Base-by-base conservation (phyloP, 129 eudicot genomes). In the Tagetes patula region DNA sequence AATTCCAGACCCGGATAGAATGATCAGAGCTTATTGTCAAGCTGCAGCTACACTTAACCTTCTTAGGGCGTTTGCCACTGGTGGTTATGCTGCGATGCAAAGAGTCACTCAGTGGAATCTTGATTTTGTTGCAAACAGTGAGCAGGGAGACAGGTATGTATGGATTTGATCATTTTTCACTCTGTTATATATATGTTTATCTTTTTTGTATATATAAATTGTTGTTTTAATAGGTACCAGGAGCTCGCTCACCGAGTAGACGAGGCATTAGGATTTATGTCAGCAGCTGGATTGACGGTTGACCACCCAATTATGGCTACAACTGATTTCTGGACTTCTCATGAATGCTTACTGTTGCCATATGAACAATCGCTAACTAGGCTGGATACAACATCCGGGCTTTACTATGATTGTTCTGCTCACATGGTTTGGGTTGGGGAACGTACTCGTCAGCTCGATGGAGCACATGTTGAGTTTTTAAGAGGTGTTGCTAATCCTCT, bases 1-100 rank as follows among this genome's bases (percentile, higher is more conserved):
- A 50, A 83, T 63, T 58, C 96, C 97, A 0, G 97, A 92, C 58
- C 97, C 97, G 0, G 86, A 92, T 79, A 82, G 97, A 78, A 59
- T 89, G 85, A 92, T 89, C 69, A 92, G 97, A 77, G 97, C 97
- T 0, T 92, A 92, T 69, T 79, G 82, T 37, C 97, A 92, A 58
- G 82, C 97, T 59, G 96, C 93, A 3, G 93, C 97, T 42, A 91
- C 97, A 48, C 71, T 91, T 65, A 91, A 91, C 67, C 92, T 91
- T n/a, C 76, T 91, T 78, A 91, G 97, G 80, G 92, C 97, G 27
- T 91, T 91, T 62, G 97, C 97, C 8, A 86, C 97, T 1, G 97
- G 97, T 12, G 97, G 97, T 9, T 91, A 88, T 75, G 97, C 97
- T 9, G 93, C 97, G 27, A 88, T 91, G 93, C 97, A 91, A 75